Evolutionary conservation across 2,329 filamentous ascomycete species (phyloP), one percentile per base, ranked within the genome.

Genomic region (Hymenoscyphus salicellus): DNA sequence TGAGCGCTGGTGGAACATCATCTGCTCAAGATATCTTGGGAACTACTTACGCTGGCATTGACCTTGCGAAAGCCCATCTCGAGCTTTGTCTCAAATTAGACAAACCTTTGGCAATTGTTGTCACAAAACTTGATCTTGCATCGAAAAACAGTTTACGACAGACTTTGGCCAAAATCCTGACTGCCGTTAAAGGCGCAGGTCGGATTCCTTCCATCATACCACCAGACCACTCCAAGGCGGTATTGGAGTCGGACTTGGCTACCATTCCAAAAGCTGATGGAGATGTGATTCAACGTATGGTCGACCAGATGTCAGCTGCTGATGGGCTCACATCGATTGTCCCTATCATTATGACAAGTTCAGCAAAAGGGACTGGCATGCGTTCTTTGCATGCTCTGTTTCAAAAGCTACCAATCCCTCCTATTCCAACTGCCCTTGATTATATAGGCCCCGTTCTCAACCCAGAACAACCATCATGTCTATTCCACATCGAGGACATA

Each of bases 401-500:
- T 14, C 85, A 88, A 64, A 85, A 84, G 63, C 81, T 99, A 49
- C 93, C 93, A 0, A 81, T 94, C 26, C 89, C 89, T 6, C 78
- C 82, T 1, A 72, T 77, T 0, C 83, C 83, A 7, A 84, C 82
- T 1, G 74, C 83, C 0, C 79, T 80, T 59, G 84, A 87, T 69
- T 85, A 82, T 66, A 77, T 83, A n/a, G 83, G 83, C 1, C 65
- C 61, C 20, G 79, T 79, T 52, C 73, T 86, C 61, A 86, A 87
- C 64, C 85, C 86, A 0, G 82, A 87, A 65, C 83, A 85, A 63
- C 85, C 87, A 1, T 79, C 80, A 4, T 85, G 85, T 38, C 79
- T 97, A 1, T 98, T 98, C 73, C 91, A 97, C 73, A 85, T 98
- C 28, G 94, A 98, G 74, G 94, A 97, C 71, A 87, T 93, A 0